These are phyloP conservation scores for Yamadazyma spencermartinsiae DNA, from an alignment of 1,139 yeast genomes.

Conservation along the genomic window DNA sequence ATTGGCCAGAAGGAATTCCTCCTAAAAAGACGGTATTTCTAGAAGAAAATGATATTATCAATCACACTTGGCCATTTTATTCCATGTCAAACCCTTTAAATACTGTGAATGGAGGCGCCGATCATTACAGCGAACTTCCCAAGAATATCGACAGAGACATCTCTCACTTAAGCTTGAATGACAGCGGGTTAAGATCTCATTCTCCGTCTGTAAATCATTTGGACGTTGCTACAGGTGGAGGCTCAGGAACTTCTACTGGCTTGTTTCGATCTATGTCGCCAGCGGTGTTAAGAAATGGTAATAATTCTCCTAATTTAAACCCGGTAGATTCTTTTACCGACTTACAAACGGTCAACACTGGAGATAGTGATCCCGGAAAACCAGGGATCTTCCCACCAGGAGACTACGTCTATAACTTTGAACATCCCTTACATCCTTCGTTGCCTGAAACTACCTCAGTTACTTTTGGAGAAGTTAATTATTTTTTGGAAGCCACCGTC, in stretches of 20 bases:
- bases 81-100: constrained; percentile 34
- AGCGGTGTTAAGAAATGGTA: constrained; percentile 39
- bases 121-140: constrained; percentile 41
- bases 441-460: constrained; percentile 79
- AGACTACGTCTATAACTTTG: constrained; percentile 89
- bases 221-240: constrained; percentile 8
- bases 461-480: constrained; percentile 77
- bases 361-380: constrained; percentile 24
- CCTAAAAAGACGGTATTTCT: constrained; percentile 70
- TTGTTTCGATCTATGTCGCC: constrained; percentile 21
- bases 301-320: constrained; percentile 34
- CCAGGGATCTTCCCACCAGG: constrained; percentile 61
- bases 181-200: constrained; percentile 19
- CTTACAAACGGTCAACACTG: constrained; percentile 15
- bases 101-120: constrained; percentile 56
- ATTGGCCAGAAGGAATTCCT: constrained; percentile 99
- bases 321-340: constrained; percentile 20
- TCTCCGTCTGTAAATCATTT: constrained; percentile 19
- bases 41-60: constrained; percentile 66
- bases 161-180: constrained; percentile 34
- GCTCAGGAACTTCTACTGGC: constrained; percentile 15
- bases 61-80: constrained; percentile 93
- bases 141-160: constrained; percentile 28
- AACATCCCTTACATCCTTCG: constrained; percentile 79
- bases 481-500: constrained; percentile 65